Evolutionary conservation across 106 monocot genomes (phyloP), one percentile per base, ranked within the genome.

Genomic region (Cymbidium sinense): DNA sequence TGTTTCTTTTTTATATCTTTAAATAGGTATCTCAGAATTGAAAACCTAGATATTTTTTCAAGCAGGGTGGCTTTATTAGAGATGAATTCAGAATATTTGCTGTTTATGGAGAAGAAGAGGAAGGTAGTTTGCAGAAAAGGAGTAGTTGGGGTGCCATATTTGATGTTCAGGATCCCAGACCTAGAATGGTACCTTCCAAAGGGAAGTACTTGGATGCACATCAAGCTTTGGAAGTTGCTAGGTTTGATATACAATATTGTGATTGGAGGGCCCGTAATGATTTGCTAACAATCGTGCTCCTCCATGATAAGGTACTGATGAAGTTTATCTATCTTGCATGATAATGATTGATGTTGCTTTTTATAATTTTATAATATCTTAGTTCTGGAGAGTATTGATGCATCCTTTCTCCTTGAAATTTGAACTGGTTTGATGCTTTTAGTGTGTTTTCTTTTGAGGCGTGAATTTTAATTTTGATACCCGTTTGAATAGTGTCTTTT

Each of bases 251-350:
- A 8, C 94, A 99, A 74, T 99, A 99, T 18, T 87, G 88, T 28
- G 98, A 95, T 78, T 99, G 98, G 98, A 88, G 94, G 47, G 98
- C 98, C 65, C 89, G 98, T 8, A 92, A 99, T 10, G 98, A 99
- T 76, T 78, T 99, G 80, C 84, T 94, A 15, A 83, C 78, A 4
- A 95, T 99, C 70, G 89, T 99, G 98, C 79, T 94, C 36, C 94
- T 99, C 11, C 98, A 99, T 81, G 88, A 95, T 41, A 94, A 94
- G 94, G 96, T 94, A 83, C 17, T 70, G 34, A 34, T 34, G 17
- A 34, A 70, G 17, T 72, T 72, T 72, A 69, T 34, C 28, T 34
- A 69, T 69, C 31, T 69, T 13, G 11, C 33, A 69, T 69, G 13
- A 34, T 34, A 33, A 34, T 69, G 28, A 11, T 62, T 62, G 23